These are phyloP conservation scores for Hyphopichia homilentoma DNA, from an alignment of 805 yeast genomes.

Conservation along the genomic window DNA sequence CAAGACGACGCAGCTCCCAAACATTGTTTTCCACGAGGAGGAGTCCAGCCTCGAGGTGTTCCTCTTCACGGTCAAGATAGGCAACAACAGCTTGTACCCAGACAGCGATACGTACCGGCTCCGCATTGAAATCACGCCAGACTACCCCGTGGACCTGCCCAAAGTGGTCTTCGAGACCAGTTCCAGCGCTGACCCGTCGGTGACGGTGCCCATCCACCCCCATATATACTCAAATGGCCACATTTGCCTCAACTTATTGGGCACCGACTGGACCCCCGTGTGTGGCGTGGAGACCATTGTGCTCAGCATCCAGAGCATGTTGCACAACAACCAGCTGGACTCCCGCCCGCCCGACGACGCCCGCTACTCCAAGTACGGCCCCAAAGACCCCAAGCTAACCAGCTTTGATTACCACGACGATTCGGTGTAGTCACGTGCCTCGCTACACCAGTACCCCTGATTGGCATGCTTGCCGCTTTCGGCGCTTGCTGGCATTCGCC, in stretches of 20 bases:
- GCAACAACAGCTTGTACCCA: slow-evolving; percentile 10
- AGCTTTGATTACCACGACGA: slow-evolving; percentile 63
- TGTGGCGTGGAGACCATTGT: slow-evolving; percentile 46
- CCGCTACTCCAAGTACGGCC: slow-evolving; percentile 48
- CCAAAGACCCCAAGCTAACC: slow-evolving; percentile 50
- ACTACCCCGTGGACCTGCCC: slow-evolving; percentile 60
- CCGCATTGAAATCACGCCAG: slow-evolving; percentile 37
- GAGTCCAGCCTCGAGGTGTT: slow-evolving; percentile 16
- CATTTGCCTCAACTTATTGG: slow-evolving; percentile 66
- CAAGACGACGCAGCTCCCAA: slow-evolving; percentile 12
- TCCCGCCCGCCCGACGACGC: slow-evolving; percentile 59
- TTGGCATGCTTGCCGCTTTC: too few relatives aligned
- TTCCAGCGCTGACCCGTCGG: slow-evolving; percentile 1
- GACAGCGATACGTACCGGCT: slow-evolving; percentile 33
- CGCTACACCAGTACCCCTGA: too few relatives aligned
- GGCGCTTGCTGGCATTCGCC: too few relatives aligned
- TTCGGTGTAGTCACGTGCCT: slow-evolving; percentile 18
- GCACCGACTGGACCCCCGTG: slow-evolving; percentile 66
- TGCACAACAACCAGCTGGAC: slow-evolving; percentile 42
- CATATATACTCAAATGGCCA: slow-evolving; percentile 76
- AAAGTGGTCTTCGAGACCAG: slow-evolving; percentile 46
- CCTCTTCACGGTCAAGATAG: slow-evolving; percentile 16
- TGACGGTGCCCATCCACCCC: slow-evolving; percentile 56
- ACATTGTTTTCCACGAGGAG: slow-evolving; percentile 17
- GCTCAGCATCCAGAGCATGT: slow-evolving; percentile 63